These are phyloP conservation scores for Aegilops umbellulata DNA, from an alignment of 176 grass and related monocot species.

Conservation along the genomic window DNA sequence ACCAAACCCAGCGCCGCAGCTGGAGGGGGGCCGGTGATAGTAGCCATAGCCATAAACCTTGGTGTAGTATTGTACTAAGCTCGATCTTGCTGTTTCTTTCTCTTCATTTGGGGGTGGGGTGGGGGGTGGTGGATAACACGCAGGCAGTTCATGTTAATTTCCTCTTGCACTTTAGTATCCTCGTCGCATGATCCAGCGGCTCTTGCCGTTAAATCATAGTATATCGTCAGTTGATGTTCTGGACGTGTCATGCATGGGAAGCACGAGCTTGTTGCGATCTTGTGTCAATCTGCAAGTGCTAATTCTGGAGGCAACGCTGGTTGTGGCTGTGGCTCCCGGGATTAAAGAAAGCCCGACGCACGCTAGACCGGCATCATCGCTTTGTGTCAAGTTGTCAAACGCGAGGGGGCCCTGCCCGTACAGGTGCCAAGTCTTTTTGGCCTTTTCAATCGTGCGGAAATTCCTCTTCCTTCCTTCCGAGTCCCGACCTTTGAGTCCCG, in stretches of 20 bases:
- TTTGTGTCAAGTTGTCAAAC: conserved; percentile 47
- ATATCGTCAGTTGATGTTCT: too few relatives aligned
- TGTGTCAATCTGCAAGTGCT: neutral
- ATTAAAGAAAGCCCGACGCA: neutral
- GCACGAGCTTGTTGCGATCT: neutral
- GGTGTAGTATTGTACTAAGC: conserved; percentile 30
- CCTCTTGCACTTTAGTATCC: conserved; percentile 4
- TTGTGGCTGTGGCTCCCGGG: neutral
- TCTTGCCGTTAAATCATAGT: neutral
- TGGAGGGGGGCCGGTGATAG: too few relatives aligned
- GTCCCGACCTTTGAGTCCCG: neutral
- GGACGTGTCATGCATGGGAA: neutral
- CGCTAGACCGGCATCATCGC: conserved; percentile 20
- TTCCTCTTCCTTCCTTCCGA: neutral
- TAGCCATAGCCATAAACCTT: conserved; percentile 30
- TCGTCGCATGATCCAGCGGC: neutral
- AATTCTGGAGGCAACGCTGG: conserved; percentile 6
- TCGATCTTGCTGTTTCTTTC: conserved; percentile 8
- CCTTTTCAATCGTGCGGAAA: conserved; percentile 38
- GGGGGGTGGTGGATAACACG: conserved; percentile 45
- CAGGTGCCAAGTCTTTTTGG: neutral
- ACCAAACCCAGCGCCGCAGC: neutral
- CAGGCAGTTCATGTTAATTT: conserved; percentile 38
- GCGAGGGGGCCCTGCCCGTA: neutral
- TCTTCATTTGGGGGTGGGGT: conserved; percentile 37